A percentile compares a stretch with the other conserved stretches of the same genome.
Evolutionary conservation across 306 rosid species (phyloP).

Genomic region (Vigna mungo): DNA sequence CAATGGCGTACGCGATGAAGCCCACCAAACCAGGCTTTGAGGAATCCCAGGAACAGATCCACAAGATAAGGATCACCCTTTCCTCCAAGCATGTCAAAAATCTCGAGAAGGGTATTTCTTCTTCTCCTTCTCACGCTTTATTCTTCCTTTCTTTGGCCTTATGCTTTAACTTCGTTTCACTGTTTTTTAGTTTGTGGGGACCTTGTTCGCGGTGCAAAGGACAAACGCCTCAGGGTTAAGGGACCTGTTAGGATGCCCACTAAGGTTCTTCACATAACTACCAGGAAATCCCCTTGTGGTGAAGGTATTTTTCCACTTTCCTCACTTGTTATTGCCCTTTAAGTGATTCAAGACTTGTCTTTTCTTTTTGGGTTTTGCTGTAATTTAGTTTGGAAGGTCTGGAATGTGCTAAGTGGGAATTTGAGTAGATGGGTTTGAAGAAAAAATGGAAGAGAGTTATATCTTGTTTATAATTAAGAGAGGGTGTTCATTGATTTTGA

Average conservation of each 20-base stretch:
- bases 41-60: slow-evolving; percentile 74
- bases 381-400: neutral
- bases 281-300: slow-evolving; percentile 90
- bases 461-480: neutral
- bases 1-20: slow-evolving; percentile 78
- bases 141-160: neutral
- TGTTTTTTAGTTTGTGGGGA: slow-evolving; percentile 77
- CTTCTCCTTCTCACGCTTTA: neutral
- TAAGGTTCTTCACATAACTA: slow-evolving; percentile 77
- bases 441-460: neutral
- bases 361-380: neutral
- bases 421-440: neutral
- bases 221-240: slow-evolving; percentile 77
- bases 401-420: neutral
- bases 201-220: slow-evolving; percentile 89
- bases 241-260: slow-evolving; percentile 96
- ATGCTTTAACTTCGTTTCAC: neutral
- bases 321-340: neutral
- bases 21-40: slow-evolving; percentile 77
- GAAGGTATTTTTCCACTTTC: slow-evolving; percentile 60
- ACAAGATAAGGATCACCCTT: slow-evolving; percentile 85
- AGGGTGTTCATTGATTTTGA: neutral
- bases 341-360: neutral
- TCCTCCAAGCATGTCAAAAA: slow-evolving; percentile 87
- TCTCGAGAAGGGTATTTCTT: slow-evolving; percentile 70